Conservation (phyloP, 2,329 filamentous ascomycete species). For the Aspergillus phoenicis region DNA sequence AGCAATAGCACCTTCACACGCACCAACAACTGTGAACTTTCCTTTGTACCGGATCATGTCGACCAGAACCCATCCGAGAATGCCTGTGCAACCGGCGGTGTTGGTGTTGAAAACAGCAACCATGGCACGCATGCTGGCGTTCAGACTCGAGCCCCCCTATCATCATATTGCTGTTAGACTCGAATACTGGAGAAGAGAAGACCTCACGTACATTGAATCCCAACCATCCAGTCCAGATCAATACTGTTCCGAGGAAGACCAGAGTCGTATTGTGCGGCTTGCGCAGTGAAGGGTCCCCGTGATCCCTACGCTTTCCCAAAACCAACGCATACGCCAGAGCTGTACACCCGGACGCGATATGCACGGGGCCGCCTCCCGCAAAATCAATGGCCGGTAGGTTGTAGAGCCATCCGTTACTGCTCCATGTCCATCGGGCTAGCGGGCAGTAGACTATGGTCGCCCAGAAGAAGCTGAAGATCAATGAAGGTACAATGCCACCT, state of each 20-base stretch:
- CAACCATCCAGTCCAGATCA: constrained; percentile 56
- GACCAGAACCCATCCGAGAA: constrained; percentile 58
- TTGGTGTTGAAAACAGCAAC: constrained; percentile 62
- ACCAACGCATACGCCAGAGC: constrained; percentile 74
- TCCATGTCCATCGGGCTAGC: constrained; percentile 79
- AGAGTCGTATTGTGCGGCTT: constrained; percentile 72
- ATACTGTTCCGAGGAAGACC: constrained; percentile 67
- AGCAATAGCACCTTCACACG: constrained; percentile 61
- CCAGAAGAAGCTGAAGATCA: constrained; percentile 74
- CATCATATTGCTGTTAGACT: neutral
- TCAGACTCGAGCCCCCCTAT: constrained; percentile 56
- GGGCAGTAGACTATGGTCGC: constrained; percentile 72
- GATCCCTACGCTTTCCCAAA: constrained; percentile 68
- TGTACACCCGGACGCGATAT: constrained; percentile 71
- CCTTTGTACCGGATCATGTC: constrained; percentile 56
- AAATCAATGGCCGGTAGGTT: constrained; percentile 72
- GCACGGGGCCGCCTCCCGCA: constrained; percentile 73
- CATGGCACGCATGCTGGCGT: constrained; percentile 56
- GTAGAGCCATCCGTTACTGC: constrained; percentile 70
- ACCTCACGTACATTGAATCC: constrained; percentile 53
- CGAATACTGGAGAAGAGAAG: neutral
- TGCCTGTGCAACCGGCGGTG: constrained; percentile 56
- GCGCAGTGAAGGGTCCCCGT: constrained; percentile 54
- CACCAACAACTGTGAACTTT: constrained; percentile 58
- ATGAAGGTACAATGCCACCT: constrained; percentile 64